Conservation (phyloP, 441 rosid genomes). For the Isatis lusitanica region DNA sequence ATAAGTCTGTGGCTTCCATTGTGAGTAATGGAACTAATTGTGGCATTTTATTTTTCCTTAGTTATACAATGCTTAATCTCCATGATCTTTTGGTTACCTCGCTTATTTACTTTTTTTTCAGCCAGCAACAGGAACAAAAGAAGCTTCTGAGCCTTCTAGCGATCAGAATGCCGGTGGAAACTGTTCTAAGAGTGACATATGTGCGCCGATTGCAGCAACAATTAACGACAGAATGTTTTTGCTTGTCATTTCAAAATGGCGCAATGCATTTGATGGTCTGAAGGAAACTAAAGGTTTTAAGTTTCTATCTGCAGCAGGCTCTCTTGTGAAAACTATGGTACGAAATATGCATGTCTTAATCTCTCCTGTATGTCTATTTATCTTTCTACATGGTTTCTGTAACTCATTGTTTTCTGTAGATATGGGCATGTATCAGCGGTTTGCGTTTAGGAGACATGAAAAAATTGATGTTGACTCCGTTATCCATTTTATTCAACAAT, state of each 20-base stretch:
- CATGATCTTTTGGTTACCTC: constrained; percentile 21
- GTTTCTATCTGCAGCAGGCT: constrained; percentile 81
- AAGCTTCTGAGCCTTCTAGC: constrained; percentile 38
- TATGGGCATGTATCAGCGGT: not conserved
- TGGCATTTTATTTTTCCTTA: constrained; percentile 3
- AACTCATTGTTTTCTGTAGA: not conserved
- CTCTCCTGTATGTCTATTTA: constrained; percentile 1
- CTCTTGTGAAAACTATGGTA: constrained; percentile 90
- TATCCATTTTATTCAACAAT: constrained; percentile 1
- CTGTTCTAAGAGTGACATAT: constrained; percentile 67
- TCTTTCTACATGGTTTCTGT: constrained; percentile 1
- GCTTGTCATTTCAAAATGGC: constrained; percentile 88
- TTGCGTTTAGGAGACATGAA: not conserved
- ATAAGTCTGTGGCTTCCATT: constrained; percentile 58
- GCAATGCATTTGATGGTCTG: constrained; percentile 74
- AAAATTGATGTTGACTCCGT: not conserved
- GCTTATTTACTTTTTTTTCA: constrained; percentile 33
- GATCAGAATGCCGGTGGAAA: constrained; percentile 46
- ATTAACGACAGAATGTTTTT: constrained; percentile 91
- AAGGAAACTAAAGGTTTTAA: constrained; percentile 83
- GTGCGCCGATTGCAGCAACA: constrained; percentile 93
- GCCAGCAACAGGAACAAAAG: constrained; percentile 46
- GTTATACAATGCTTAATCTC: constrained; percentile 5
- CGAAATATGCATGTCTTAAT: constrained; percentile 16
- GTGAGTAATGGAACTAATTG: constrained; percentile 46